phyloP scores from a whole-genome alignment of 2,329 filamentous ascomycete genomes.

The Chrysoporthe cubensis region DNA sequence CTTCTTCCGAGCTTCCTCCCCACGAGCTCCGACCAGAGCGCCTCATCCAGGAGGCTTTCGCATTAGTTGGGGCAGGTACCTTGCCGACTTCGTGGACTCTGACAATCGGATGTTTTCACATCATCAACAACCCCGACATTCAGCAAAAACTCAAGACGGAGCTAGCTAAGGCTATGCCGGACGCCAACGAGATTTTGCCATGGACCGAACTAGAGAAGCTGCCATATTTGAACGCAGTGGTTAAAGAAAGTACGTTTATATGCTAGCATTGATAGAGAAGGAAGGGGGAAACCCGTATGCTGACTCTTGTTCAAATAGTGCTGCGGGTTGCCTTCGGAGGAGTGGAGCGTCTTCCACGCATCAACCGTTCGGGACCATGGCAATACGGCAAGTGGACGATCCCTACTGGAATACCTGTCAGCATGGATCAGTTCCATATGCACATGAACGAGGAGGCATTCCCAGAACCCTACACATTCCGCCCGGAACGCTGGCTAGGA shows the following conservation, averaged over 20 bases:
- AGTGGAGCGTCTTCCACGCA: constrained; percentile 7
- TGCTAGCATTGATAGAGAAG: not conserved
- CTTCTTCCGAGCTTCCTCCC: constrained; percentile 7
- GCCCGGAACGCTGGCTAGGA: constrained; percentile 6
- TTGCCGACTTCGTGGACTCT: constrained; percentile 7
- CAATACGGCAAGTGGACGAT: not conserved
- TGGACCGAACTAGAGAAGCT: constrained; percentile 1
- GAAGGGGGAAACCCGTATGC: not conserved
- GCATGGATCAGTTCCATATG: constrained; percentile 12
- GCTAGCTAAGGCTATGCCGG: constrained; percentile 5
- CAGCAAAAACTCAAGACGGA: not conserved
- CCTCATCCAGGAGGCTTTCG: constrained; percentile 8
- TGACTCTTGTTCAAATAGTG: not conserved
- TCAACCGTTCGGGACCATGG: not conserved
- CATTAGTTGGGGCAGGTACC: constrained; percentile 6
- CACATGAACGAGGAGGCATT: not conserved
- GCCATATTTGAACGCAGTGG: constrained; percentile 4
- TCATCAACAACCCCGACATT: not conserved
- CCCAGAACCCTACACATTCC: constrained; percentile 1
- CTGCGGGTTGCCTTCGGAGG: not conserved
- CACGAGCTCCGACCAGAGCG: not conserved
- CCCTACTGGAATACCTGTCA: not conserved
- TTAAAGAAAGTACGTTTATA: constrained; percentile 5
- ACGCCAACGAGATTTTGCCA: not conserved
- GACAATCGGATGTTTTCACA: not conserved